A percentile compares a stretch with the other conserved stretches of the same genome.
Conservation (phyloP, 2,329 filamentous ascomycete species). For the Shiraia bambusicola region DNA sequence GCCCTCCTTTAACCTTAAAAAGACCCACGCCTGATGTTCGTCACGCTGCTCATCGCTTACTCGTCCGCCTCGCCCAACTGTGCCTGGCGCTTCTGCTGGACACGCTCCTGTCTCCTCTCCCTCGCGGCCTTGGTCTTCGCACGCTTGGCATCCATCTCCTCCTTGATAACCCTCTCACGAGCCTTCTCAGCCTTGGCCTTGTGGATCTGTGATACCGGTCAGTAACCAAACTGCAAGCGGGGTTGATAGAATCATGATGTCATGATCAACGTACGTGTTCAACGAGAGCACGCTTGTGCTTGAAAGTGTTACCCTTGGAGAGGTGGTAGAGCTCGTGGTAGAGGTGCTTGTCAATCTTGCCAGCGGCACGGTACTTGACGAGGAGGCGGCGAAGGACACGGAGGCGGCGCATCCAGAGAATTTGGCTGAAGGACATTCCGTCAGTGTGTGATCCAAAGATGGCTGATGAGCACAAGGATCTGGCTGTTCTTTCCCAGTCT, state of each 20-base stretch:
- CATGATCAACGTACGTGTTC: constrained; percentile 84
- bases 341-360: constrained; percentile 99
- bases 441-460: constrained; percentile 31
- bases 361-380: constrained; percentile 99
- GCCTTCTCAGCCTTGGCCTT: constrained; percentile 99
- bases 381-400: constrained; percentile 98
- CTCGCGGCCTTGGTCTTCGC: constrained; percentile 99
- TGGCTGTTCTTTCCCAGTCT: constrained; percentile 1
- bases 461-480: constrained; percentile 7
- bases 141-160: constrained; percentile 99
- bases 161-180: constrained; percentile 93
- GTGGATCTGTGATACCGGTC: constrained; percentile 74
- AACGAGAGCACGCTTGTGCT: constrained; percentile 99
- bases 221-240: constrained; percentile 22
- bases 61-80: constrained; percentile 69
- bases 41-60: constrained; percentile 41
- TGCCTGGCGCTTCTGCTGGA: constrained; percentile 85
- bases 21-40: constrained; percentile 46
- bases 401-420: constrained; percentile 99
- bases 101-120: constrained; percentile 95
- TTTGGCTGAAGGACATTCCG: constrained; percentile 65
- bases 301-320: constrained; percentile 99
- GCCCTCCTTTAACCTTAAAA: constrained; percentile 45
- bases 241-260: constrained; percentile 40
- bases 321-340: constrained; percentile 99